Evolutionary conservation across 2,329 filamentous ascomycete species (phyloP), one percentile per base, ranked within the genome.

Genomic region (Leptoxyphium fumago): DNA sequence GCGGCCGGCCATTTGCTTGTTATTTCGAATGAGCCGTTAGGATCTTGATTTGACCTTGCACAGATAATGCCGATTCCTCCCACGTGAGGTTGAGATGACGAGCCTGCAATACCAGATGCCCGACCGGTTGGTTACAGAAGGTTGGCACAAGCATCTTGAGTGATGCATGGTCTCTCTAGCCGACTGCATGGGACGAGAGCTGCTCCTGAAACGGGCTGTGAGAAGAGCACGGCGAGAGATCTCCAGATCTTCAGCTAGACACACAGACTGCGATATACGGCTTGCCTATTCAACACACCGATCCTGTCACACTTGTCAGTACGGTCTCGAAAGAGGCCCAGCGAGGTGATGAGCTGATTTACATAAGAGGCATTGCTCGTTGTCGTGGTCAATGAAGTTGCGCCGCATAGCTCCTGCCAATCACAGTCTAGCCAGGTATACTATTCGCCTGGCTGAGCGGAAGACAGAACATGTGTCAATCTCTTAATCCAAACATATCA

Each of bases 261-360:
- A 66, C 52, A 71, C 71, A 63, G 64, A 64, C 64, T 44, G 53
- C 54, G 55, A 48, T 49, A 52, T 45, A 36, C 50, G 52, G 50
- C 44, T 43, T 51, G 56, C 57, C 56, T 56, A 50, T 29, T 50
- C 56, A 58, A 64, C 66, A 43, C 41, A 54, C 48, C 38, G 42
- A n/a, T 45, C 40, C 39, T 32, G 43, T 46, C 51, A 65, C 70
- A 73, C 74, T 77, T 72, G 75, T 67, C 75, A 56, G 75, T 75
- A 77, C 64, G 72, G 66, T 64, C 60, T 59, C 56, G 39, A 46
- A 3, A 15, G 15, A 48, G 54, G 60, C 62, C 68, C 64, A 74
- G 75, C 75, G 74, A 77, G 74, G 70, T 70, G 66, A 52, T 62
- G 60, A 46, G 32, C 11, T 59, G 61, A 52, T 59, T 55, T 56